A percentile compares a stretch with the other conserved stretches of the same genome.
phyloP scores from a whole-genome alignment of 2,329 filamentous ascomycete species.

The Scedosporium boydii region DNA sequence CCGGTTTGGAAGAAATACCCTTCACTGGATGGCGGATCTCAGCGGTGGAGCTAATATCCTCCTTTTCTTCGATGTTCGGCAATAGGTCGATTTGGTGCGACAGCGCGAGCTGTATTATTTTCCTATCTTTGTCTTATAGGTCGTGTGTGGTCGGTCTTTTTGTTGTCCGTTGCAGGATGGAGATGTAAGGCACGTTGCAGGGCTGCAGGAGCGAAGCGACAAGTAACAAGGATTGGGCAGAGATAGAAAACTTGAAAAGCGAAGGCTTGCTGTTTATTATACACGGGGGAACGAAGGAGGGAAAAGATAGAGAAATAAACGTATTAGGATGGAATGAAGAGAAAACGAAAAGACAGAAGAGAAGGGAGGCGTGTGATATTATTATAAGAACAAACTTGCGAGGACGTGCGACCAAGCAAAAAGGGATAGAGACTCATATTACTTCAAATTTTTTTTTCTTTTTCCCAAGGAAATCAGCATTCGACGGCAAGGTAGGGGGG shows the following conservation, averaged over 20 bases:
- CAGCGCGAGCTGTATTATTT: constrained; percentile 2
- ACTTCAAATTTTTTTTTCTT: not conserved
- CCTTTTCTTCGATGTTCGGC: too few species aligned
- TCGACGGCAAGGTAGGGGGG: not conserved
- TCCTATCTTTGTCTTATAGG: not conserved
- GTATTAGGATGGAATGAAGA: constrained; percentile 8
- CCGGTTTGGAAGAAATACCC: not conserved
- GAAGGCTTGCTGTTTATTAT: not conserved
- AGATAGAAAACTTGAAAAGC: constrained; percentile 9
- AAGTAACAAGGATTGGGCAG: constrained; percentile 14
- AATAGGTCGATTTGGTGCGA: not conserved
- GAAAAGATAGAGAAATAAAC: constrained; percentile 4
- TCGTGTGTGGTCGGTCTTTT: not conserved
- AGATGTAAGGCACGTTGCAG: constrained; percentile 1
- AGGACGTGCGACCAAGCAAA: constrained; percentile 7
- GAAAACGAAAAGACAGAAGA: constrained; percentile 9
- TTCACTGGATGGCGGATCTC: not conserved
- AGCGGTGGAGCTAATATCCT: not conserved
- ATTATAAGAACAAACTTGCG: constrained; percentile 11
- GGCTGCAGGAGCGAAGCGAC: constrained; percentile 6
- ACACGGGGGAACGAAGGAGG: not conserved
- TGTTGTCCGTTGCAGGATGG: not conserved
- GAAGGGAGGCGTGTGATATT: constrained; percentile 15
- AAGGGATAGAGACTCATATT: constrained; percentile 1
- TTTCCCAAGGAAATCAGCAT: not conserved